Evolutionary conservation across 306 rosid species (phyloP).

Genomic region (Glycine latifolia): DNA sequence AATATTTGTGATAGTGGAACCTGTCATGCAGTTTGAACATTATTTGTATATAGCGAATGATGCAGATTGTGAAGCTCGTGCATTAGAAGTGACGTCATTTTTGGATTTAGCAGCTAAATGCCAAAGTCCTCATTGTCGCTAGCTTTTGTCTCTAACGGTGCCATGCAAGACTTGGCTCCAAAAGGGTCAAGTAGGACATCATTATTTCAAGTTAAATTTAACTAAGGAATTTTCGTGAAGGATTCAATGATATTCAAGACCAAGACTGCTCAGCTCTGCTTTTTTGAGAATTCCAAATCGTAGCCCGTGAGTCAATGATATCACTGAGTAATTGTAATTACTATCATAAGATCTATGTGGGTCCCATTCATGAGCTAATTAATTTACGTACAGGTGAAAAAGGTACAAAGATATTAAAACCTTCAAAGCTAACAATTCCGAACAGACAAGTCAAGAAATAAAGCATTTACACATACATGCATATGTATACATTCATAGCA

Average conservation of each 20-base stretch:
- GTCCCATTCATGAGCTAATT: neutral
- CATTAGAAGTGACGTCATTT: constrained; percentile 41
- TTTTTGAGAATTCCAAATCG: constrained; percentile 26
- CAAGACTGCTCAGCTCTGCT: constrained; percentile 40
- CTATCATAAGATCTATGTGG: constrained; percentile 12
- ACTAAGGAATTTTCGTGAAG: neutral
- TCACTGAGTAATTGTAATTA: neutral
- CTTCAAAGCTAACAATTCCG: neutral
- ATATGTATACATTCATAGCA: too few species aligned
- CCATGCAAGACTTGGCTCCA: constrained; percentile 35
- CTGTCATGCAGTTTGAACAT: constrained; percentile 25
- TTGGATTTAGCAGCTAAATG: constrained; percentile 49
- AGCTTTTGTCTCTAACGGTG: constrained; percentile 43
- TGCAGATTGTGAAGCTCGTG: constrained; percentile 44
- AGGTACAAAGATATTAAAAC: neutral
- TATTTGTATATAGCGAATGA: constrained; percentile 40
- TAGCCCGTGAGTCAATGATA: constrained; percentile 43
- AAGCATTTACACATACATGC: neutral
- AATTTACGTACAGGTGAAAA: neutral
- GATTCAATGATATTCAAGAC: neutral
- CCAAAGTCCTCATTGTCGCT: constrained; percentile 32
- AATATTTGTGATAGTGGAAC: constrained; percentile 4
- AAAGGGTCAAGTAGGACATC: constrained; percentile 37
- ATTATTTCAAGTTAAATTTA: constrained; percentile 21
- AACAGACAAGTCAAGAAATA: constrained; percentile 39